phyloP scores from a whole-genome alignment of 192 early-diverging fungal species.

The Rhizophagus clarus region DNA sequence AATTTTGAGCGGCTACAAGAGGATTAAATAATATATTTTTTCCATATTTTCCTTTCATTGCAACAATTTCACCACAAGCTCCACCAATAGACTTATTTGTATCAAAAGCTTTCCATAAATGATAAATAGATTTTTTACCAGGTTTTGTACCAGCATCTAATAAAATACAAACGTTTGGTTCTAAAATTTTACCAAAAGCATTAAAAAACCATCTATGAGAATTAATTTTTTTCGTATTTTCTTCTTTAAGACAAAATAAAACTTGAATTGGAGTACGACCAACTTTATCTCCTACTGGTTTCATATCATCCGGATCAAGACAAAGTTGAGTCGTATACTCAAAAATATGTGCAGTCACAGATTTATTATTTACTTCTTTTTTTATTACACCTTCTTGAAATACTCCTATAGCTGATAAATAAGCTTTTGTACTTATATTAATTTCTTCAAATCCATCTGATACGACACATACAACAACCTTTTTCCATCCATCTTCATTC shows the following conservation, averaged over 20 bases:
- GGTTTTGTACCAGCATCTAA: constrained; percentile 67
- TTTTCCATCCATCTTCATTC: constrained; percentile 78
- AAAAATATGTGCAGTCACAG: constrained; percentile 67
- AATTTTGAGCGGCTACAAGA: constrained; percentile 64
- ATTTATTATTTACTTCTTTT: constrained; percentile 59
- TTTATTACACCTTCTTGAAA: constrained; percentile 78
- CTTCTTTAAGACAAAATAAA: constrained; percentile 87
- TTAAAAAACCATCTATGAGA: constrained; percentile 74
- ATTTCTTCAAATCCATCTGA: constrained; percentile 80
- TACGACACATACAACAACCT: constrained; percentile 79
- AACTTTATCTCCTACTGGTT: constrained; percentile 59
- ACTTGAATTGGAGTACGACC: constrained; percentile 71
- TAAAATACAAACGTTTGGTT: constrained; percentile 61
- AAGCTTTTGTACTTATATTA: constrained; percentile 62
- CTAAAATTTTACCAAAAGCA: constrained; percentile 57
- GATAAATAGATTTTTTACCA: constrained; percentile 57
- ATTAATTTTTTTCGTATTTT: constrained; percentile 90
- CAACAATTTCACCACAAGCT: constrained; percentile 65
- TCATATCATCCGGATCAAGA: constrained; percentile 72
- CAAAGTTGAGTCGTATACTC: constrained; percentile 77
- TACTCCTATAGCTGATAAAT: constrained; percentile 75
- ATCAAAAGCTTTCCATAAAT: constrained; percentile 67
- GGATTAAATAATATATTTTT: constrained; percentile 45
- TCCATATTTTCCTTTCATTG: constrained; percentile 43
- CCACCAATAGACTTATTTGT: constrained; percentile 56